Evolutionary conservation across 2,329 filamentous ascomycete genomes (phyloP), one percentile per base, ranked within the genome.

Genomic region (Fusarium neocosmosporiellum): DNA sequence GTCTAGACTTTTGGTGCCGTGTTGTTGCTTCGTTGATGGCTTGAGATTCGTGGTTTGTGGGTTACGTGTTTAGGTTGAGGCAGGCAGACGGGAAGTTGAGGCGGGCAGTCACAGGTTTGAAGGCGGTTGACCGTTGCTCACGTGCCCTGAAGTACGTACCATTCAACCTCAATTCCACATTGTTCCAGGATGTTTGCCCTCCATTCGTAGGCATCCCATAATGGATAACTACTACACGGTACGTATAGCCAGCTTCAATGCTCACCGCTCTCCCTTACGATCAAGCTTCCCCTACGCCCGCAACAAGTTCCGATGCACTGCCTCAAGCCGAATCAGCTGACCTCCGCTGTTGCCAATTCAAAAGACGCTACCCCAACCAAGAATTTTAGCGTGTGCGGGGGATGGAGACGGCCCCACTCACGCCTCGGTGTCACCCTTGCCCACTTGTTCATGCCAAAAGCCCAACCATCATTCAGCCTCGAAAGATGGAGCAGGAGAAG

Each of bases 301-400:
- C 55, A 36, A 8, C 18, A 22, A 39, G 53, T 31, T 24, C 55
- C 36, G 55, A 39, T 29, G 55, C 34, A 58, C 55, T 24, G 34
- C 55, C 55, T 58, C 24, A 29, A 20, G 55, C 55, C 34, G 24
- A 58, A 58, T 31, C 55, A 58, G 55, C 55, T 58, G 55, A 58
- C 55, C 18, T 39, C 24, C 18, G 24, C 7, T n/a, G 18, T 29
- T 27, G 46, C 34, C 16, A 58, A 27, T 41, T 27, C n/a, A 31
- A 41, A 58, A 18, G 34, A 39, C 54, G 36, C 55, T 58, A 58
- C 55, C 55, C 55, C 55, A 58, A 58, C 55, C 36, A 27, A 39
- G 31, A 37, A 41, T 39, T 57, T 58, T 58, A 58, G 55, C n/a
- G 55, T 20, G 55, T 58, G 55, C 55, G 55, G 55, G 54, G 55